phyloP scores from a whole-genome alignment of 2,329 filamentous ascomycete species.

The Plenodomus tracheiphilus region DNA sequence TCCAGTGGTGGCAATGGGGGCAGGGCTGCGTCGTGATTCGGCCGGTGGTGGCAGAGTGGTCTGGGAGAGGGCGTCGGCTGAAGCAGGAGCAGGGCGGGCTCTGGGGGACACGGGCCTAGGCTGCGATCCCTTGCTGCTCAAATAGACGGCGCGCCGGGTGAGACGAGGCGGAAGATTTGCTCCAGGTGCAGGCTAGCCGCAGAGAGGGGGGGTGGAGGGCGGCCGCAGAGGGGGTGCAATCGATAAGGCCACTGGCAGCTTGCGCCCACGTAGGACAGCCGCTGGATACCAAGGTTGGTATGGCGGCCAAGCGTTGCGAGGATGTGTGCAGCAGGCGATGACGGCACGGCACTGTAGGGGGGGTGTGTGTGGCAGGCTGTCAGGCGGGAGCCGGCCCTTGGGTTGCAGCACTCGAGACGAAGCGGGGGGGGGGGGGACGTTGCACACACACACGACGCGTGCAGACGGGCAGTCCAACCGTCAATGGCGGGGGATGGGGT shows the following conservation, averaged over 20 bases:
- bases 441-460: conserved; percentile 7
- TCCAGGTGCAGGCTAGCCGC: not conserved
- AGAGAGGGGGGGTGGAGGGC: too few relatives aligned
- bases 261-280: conserved; percentile 11
- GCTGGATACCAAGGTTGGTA: conserved; percentile 5
- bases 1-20: not conserved
- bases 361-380: conserved; percentile 9
- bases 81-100: too few relatives aligned
- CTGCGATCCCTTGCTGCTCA: conserved; percentile 1
- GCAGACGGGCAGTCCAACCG: conserved; percentile 5
- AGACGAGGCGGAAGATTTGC: not conserved
- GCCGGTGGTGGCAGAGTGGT: conserved; percentile 19
- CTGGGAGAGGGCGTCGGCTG: too few relatives aligned
- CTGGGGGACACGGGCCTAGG: conserved; percentile 3
- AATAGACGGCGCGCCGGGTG: conserved; percentile 1
- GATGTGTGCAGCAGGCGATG: conserved; percentile 2
- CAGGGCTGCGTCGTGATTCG: conserved; percentile 32
- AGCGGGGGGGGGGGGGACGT: conserved; percentile 1
- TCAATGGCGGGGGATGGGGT: too few relatives aligned
- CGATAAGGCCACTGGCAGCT: conserved; percentile 11
- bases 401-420: not conserved
- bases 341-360: not conserved
- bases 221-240: conserved; percentile 13
- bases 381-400: not conserved
- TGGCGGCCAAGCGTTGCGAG: conserved; percentile 10